Percentiles rank a stretch among this genome's conserved stretches.
Conservation (phyloP, 2,329 filamentous ascomycete genomes). For the Colletotrichum orchidophilum region DNA sequence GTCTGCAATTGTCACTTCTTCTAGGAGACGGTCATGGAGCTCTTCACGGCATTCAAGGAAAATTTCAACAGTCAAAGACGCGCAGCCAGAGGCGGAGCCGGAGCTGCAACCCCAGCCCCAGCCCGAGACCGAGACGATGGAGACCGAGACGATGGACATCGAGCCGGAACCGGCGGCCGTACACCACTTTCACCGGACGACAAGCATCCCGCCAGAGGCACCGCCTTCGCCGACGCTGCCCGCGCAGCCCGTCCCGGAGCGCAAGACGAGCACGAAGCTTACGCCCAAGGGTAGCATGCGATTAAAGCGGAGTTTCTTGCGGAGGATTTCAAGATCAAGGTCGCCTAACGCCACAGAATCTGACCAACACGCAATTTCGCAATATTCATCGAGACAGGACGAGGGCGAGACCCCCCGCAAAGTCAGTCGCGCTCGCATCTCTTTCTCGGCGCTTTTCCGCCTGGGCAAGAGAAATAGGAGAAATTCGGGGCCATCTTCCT, state of each 20-base stretch:
- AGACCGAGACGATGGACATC: constrained; percentile 28
- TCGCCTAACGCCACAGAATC: constrained; percentile 55
- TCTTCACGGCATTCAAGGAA: constrained; percentile 46
- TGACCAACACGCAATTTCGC: constrained; percentile 47
- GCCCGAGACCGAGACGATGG: constrained; percentile 15
- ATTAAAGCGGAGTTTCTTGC: constrained; percentile 49
- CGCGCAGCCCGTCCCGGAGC: constrained; percentile 2
- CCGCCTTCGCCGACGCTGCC: constrained; percentile 33
- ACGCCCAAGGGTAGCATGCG: constrained; percentile 42
- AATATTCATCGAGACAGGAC: constrained; percentile 50
- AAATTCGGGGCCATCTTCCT: constrained; percentile 74
- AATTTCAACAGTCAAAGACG: constrained; percentile 34
- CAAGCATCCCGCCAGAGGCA: constrained; percentile 51
- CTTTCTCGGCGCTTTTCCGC: constrained; percentile 81
- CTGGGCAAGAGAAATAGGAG: constrained; percentile 70
- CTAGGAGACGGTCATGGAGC: constrained; percentile 56
- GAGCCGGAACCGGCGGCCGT: constrained; percentile 33
- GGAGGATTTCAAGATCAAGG: constrained; percentile 59
- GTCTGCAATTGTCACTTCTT: constrained; percentile 66
- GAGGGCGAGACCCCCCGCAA: constrained; percentile 62
- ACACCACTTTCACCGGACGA: constrained; percentile 58
- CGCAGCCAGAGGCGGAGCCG: constrained; percentile 9
- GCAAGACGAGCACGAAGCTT: constrained; percentile 18
- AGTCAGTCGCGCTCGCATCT: constrained; percentile 53
- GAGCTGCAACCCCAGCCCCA: neutral